A percentile compares a stretch with the other conserved stretches of the same genome.
Evolutionary conservation across 2,329 filamentous ascomycete genomes (phyloP).

Genomic region (Aspergillus ochraceoroseus): DNA sequence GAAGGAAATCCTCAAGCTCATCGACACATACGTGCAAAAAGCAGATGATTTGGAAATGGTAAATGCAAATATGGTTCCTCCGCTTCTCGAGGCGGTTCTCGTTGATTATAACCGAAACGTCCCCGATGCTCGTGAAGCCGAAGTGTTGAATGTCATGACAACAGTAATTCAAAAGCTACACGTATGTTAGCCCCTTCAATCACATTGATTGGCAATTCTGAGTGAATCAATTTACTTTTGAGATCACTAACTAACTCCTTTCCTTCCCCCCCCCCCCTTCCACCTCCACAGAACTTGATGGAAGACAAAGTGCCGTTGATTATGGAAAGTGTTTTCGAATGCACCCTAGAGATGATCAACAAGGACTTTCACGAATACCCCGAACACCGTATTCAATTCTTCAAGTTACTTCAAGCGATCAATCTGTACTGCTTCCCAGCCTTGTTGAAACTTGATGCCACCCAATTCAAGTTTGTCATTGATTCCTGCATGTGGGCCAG

Average conservation of each 20-base stretch:
- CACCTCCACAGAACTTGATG: slow-evolving; percentile 95
- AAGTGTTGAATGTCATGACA: slow-evolving; percentile 96
- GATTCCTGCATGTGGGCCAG: slow-evolving; percentile 99
- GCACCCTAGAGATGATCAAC: slow-evolving; percentile 99
- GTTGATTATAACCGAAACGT: slow-evolving; percentile 98
- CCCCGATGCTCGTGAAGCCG: slow-evolving; percentile 87
- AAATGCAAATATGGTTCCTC: slow-evolving; percentile 89
- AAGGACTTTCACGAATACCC: slow-evolving; percentile 99
- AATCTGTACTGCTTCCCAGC: slow-evolving; percentile 97
- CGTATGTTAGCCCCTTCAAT: slow-evolving; percentile 55
- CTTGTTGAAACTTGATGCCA: slow-evolving; percentile 85
- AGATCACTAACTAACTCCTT: too few relatives aligned
- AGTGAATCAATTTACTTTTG: too few relatives aligned
- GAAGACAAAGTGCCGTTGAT: slow-evolving; percentile 96
- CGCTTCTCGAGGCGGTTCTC: slow-evolving; percentile 85
- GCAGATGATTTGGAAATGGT: slow-evolving; percentile 94
- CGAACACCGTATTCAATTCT: slow-evolving; percentile 98
- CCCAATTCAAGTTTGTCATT: slow-evolving; percentile 98
- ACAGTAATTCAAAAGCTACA: slow-evolving; percentile 95
- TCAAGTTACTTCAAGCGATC: slow-evolving; percentile 92
- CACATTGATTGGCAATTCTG: not conserved
- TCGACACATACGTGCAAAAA: slow-evolving; percentile 97
- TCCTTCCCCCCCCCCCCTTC: too few relatives aligned
- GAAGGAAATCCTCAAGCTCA: slow-evolving; percentile 97
- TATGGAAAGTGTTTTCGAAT: slow-evolving; percentile 98